Percentiles rank a stretch among this genome's conserved stretches.
Conservation (phyloP, 225 moss, liverwort and hornwort genomes). For the Physcomitrellopsis africana region DNA sequence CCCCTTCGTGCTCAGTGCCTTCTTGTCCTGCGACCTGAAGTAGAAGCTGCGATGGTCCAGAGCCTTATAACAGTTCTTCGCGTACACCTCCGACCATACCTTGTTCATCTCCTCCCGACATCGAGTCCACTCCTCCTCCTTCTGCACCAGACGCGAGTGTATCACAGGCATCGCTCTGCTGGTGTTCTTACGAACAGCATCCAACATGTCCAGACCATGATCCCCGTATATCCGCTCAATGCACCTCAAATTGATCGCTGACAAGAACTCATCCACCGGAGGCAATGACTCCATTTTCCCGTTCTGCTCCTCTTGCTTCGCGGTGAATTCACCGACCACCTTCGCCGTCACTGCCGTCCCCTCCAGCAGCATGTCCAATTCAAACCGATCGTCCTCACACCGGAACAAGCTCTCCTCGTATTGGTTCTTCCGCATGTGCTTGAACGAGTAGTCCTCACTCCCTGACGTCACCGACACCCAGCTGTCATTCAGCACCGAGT, state of each 20-base stretch:
- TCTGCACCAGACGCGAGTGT: constrained; percentile 76
- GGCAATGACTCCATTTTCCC: constrained; percentile 52
- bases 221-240: constrained; percentile 96
- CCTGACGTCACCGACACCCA: constrained; percentile 99
- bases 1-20: constrained; percentile 81
- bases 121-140: constrained; percentile 86
- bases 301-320: constrained; percentile 54
- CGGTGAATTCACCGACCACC: constrained; percentile 61
- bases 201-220: constrained; percentile 88
- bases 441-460: constrained; percentile 87
- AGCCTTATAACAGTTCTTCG: constrained; percentile 92
- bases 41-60: constrained; percentile 97
- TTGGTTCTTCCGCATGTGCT: constrained; percentile 93
- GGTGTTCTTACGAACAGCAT: constrained; percentile 66
- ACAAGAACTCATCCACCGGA: constrained; percentile 66
- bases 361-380: constrained; percentile 87
- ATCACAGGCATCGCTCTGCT: constrained; percentile 71
- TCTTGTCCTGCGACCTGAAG: constrained; percentile 97
- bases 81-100: constrained; percentile 94
- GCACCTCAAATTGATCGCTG: constrained; percentile 73
- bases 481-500: constrained; percentile 77
- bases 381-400: constrained; percentile 92
- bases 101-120: constrained; percentile 90
- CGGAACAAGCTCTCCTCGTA: constrained; percentile 90
- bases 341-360: constrained; percentile 68